Evolutionary conservation across 2,329 filamentous ascomycete species (phyloP), one percentile per base, ranked within the genome.

Genomic region (Penicillium sp.): DNA sequence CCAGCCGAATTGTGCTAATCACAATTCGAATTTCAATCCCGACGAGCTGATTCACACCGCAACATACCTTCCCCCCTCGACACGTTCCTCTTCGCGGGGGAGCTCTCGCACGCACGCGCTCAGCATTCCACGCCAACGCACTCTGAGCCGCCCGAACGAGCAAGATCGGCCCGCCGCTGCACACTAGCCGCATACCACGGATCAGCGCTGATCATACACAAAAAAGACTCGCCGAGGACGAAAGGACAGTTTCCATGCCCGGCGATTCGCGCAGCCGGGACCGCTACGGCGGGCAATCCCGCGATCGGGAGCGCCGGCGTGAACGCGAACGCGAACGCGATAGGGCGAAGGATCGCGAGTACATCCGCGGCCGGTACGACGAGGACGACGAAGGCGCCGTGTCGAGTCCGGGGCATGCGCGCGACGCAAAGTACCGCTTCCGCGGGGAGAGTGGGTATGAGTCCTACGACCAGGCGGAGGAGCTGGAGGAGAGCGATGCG

Each of bases 221-320:
- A n/a, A 27, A n/a, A 27, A 6, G 25, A 27, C 4, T 27, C 6
- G 7, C 11, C 20, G 17, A 33, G 51, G 47, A 66, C n/a, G n/a
- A n/a, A n/a, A n/a, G n/a, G n/a, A n/a, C n/a, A n/a, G n/a, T n/a
- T n/a, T n/a, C n/a, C n/a, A n/a, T 66, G 62, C 62, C 59, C 36
- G 53, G 50, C 36, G 55, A 62, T 39, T 58, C 59, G 25, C 57
- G 55, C 42, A 63, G 57, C 46, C 59, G 62, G 30, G 62, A 63
- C 47, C 63, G 59, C 31, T 44, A 56, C 39, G 46, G 48, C n/a
- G n/a, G n/a, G 40, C 29, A 31, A n/a, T 47, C 53, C 49, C 51
- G 49, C 47, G 50, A 48, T 38, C 45, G 56, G 48, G 41, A 53
- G 38, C 39, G 56, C 29, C 44, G 48, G 7, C 49, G 46, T 20